Base-by-base conservation (phyloP, 306 rosid species). In the Senna siamea region DNA sequence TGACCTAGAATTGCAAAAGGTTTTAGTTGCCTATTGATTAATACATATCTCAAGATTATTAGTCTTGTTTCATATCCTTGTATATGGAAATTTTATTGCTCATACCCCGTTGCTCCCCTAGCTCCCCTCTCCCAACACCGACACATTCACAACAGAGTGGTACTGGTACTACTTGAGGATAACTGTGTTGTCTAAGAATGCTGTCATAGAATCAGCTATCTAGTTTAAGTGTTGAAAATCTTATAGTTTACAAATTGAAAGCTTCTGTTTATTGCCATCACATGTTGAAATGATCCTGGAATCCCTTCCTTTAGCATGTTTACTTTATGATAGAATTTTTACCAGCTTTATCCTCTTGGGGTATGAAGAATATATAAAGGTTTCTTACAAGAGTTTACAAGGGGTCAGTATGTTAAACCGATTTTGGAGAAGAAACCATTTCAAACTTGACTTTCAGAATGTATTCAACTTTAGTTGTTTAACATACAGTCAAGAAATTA, bases 251-350 rank as follows among this genome's bases (percentile, higher is more conserved):
- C 26, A 66, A 48, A 32, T 48, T 17, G 55, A 20, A 51, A 70
- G 66, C 52, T 38, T 48, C 30, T 73, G 51, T 51, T 32, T 38
- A 44, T 52, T 74, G 72, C 37, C 55, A 43, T 69, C 64, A 11
- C 23, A 32, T 50, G 76, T 43, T 53, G 28, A 59, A 72, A 51
- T 72, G 67, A 15, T 34, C 13, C 55, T 20, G 60, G 47, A 51
- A 58, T n/a, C 60, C 58, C 68, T 50, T 61, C 54, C 70, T 76
- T 48, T 35, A 65, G 53, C 50, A 38, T 18, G 59, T 69, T 72
- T 30, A 47, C 50, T 66, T 72, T 41, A 17, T 53, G 35, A 38
- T 72, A 55, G 65, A 32, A 68, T 72, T 58, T 43, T 66, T 72
- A 66, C 66, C 19, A 20, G 41, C 61, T 50, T 72, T 72, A 17